A percentile compares a stretch with the other conserved stretches of the same genome.
These are phyloP conservation scores for Citrus maxima DNA, from an alignment of 345 rosid genomes.

Conservation along the genomic window DNA sequence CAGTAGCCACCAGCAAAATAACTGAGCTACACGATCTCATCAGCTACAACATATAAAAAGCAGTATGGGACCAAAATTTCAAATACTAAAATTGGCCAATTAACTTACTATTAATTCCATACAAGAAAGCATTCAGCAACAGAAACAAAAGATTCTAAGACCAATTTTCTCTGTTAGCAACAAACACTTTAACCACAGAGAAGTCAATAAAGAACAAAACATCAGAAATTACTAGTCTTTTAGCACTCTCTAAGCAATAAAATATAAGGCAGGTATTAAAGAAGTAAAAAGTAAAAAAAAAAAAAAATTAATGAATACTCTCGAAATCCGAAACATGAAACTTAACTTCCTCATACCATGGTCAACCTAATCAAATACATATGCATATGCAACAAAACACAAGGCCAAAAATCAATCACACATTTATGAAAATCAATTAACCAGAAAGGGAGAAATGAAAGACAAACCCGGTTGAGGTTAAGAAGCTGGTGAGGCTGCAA, in stretches of 20 bases:
- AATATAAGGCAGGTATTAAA: background rate
- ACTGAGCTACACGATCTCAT: background rate
- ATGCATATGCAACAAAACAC: background rate
- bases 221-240: background rate
- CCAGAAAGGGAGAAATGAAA: background rate
- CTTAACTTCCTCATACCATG: background rate
- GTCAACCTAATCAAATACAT: background rate
- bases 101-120: background rate
- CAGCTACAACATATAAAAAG: background rate
- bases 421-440: background rate
- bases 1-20: background rate
- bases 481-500: conserved; percentile 87
- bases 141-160: background rate
- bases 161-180: background rate
- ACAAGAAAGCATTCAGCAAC: background rate
- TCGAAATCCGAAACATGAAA: background rate
- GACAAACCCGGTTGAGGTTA: conserved; percentile 71
- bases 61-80: background rate
- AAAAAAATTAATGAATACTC: background rate
- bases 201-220: background rate
- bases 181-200: background rate
- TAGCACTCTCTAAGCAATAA: background rate
- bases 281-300: background rate
- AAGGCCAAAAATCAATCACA: background rate
- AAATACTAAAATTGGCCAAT: background rate